Evolutionary conservation across 1,284 basidiomycete genomes (phyloP).

Genomic region (Ceratobasidium sp.): DNA sequence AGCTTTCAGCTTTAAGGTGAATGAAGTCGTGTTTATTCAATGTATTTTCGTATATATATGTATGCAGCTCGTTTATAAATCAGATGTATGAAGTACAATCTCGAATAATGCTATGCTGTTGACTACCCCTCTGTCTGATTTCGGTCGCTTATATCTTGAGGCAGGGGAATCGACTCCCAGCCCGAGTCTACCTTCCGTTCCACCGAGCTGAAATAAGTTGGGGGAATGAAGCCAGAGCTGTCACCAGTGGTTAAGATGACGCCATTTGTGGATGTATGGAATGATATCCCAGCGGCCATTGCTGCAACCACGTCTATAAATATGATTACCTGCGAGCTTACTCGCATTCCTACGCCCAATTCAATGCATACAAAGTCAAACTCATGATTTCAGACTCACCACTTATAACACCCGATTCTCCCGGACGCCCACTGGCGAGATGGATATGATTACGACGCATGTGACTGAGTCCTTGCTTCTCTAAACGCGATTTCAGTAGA

Average conservation of each 20-base stretch:
- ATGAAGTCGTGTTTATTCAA: neutral
- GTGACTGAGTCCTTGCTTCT: slow-evolving; percentile 76
- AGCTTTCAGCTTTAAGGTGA: neutral
- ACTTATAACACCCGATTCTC: slow-evolving; percentile 72
- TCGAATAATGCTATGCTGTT: no score
- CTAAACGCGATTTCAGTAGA: slow-evolving; percentile 54
- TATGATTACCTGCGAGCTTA: slow-evolving; percentile 75
- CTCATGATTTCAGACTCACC: slow-evolving; percentile 60
- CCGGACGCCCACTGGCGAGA: slow-evolving; percentile 71
- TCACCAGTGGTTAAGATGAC: slow-evolving; percentile 85
- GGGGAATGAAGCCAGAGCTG: slow-evolving; percentile 63
- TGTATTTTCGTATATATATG: slow-evolving; percentile 6
- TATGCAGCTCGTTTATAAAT: neutral
- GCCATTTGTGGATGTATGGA: slow-evolving; percentile 82
- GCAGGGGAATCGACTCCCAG: slow-evolving; percentile 33
- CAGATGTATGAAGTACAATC: neutral
- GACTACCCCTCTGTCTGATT: no score
- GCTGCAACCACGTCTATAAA: slow-evolving; percentile 79
- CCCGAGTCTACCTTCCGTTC: slow-evolving; percentile 51
- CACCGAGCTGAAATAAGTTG: slow-evolving; percentile 72
- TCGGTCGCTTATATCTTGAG: neutral
- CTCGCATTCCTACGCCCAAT: slow-evolving; percentile 73
- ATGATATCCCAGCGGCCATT: slow-evolving; percentile 71
- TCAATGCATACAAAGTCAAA: neutral
- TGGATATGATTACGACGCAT: slow-evolving; percentile 92